phyloP scores from a whole-genome alignment of 2,329 filamentous ascomycete species.

The Onygenales sp. region DNA sequence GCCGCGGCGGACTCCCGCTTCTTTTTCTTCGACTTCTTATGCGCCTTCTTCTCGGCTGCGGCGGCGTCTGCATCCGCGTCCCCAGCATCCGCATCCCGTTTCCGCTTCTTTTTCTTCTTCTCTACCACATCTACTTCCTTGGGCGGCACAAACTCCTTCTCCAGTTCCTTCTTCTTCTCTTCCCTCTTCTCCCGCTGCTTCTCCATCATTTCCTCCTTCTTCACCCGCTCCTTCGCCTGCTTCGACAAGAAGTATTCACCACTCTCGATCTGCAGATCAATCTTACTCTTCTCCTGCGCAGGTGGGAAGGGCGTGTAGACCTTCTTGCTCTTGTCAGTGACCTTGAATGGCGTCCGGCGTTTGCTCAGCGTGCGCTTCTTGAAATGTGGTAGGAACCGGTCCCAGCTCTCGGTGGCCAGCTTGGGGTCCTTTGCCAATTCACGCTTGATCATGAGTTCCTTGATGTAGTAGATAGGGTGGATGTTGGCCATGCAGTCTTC shows the following conservation, averaged over 20 bases:
- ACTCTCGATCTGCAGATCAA: constrained; percentile 94
- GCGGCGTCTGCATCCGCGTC: constrained; percentile 1
- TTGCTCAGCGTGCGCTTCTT: constrained; percentile 87
- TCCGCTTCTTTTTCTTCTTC: constrained; percentile 31
- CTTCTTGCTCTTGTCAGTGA: constrained; percentile 92
- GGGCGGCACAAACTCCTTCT: constrained; percentile 79
- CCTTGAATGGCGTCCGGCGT: constrained; percentile 68
- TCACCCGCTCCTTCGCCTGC: constrained; percentile 78
- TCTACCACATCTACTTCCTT: constrained; percentile 57
- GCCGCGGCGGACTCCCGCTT: constrained; percentile 21
- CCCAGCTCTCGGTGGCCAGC: constrained; percentile 83
- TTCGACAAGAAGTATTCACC: constrained; percentile 95
- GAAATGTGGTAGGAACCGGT: constrained; percentile 92
- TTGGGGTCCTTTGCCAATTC: constrained; percentile 85
- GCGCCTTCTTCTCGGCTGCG: constrained; percentile 48
- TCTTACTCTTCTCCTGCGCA: constrained; percentile 95
- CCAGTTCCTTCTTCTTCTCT: constrained; percentile 75
- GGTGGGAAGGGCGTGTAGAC: constrained; percentile 95
- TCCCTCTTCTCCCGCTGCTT: constrained; percentile 80
- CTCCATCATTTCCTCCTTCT: constrained; percentile 69
- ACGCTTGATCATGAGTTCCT: constrained; percentile 88
- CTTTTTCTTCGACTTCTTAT: constrained; percentile 44
- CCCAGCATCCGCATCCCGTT: constrained; percentile 8
- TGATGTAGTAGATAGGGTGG: constrained; percentile 85
- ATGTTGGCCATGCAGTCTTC: constrained; percentile 97